These are phyloP conservation scores for Cercospora berteroae DNA, from an alignment of 2,329 filamentous ascomycete genomes.

Conservation along the genomic window DNA sequence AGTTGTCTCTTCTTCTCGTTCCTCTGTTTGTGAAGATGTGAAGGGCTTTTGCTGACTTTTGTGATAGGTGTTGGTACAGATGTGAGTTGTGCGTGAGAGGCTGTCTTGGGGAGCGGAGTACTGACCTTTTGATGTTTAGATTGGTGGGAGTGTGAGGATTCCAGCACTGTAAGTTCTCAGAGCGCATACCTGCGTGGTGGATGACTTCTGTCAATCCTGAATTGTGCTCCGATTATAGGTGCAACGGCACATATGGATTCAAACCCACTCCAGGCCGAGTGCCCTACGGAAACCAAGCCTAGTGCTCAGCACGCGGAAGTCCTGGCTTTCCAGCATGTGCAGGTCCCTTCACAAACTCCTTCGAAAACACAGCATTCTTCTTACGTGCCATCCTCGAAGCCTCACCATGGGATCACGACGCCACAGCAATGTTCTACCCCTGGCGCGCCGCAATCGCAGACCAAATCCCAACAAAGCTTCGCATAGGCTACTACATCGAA, in stretches of 20 bases:
- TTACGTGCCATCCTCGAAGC: conserved; percentile 24
- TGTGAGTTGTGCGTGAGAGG: background rate
- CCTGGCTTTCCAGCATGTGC: conserved; percentile 38
- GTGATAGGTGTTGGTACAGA: background rate
- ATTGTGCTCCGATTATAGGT: conserved; percentile 42
- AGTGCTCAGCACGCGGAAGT: conserved; percentile 42
- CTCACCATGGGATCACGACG: conserved; percentile 29
- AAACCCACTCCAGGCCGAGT: conserved; percentile 22
- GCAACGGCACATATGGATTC: conserved; percentile 46
- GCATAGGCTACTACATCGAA: conserved; percentile 51
- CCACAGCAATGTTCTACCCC: conserved; percentile 42
- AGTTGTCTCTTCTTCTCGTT: background rate
- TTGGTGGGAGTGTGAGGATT: conserved; percentile 60
- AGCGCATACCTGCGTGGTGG: background rate
- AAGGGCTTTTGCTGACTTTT: background rate
- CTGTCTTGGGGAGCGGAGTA: background rate
- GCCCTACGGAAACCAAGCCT: conserved; percentile 37
- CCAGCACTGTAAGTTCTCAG: conserved; percentile 62
- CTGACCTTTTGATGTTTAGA: background rate
- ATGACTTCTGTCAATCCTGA: background rate
- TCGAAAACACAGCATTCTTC: conserved; percentile 30
- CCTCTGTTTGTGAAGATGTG: background rate
- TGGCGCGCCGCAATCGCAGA: conserved; percentile 44
- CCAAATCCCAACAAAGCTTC: conserved; percentile 34
- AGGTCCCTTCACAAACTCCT: conserved; percentile 32